phyloP scores from a whole-genome alignment of 225 moss, liverwort and hornwort genomes.

The Anthoceros angustus region DNA sequence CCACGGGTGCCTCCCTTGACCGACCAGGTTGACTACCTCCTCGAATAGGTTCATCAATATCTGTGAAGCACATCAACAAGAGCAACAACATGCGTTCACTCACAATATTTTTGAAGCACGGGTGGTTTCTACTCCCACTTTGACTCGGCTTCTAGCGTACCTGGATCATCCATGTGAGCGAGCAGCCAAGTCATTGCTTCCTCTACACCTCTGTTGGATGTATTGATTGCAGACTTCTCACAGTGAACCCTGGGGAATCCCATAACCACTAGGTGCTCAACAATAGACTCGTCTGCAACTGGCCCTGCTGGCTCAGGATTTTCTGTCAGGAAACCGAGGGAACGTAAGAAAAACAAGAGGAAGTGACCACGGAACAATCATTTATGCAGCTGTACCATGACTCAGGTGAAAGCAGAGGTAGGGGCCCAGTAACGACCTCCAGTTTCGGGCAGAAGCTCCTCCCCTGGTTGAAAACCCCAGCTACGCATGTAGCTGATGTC shows the following conservation, averaged over 20 bases:
- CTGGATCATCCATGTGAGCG: slow-evolving; percentile 87
- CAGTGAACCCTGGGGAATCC: slow-evolving; percentile 74
- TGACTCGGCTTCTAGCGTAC: slow-evolving; percentile 14
- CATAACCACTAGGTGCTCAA: slow-evolving; percentile 66
- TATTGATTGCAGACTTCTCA: slow-evolving; percentile 80
- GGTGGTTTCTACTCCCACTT: too few relatives aligned
- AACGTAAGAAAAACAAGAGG: neutral
- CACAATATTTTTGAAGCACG: neutral
- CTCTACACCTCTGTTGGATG: slow-evolving; percentile 73
- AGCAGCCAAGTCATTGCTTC: slow-evolving; percentile 99
- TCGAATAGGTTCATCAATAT: slow-evolving; percentile 59
- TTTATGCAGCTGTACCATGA: too few relatives aligned
- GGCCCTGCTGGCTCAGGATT: slow-evolving; percentile 34
- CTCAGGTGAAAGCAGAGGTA: neutral
- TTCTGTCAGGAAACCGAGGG: slow-evolving; percentile 21
- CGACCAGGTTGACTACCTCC: slow-evolving; percentile 16
- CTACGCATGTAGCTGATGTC: slow-evolving; percentile 79
- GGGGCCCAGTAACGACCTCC: slow-evolving; percentile 25
- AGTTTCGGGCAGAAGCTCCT: slow-evolving; percentile 69
- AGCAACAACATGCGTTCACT: neutral
- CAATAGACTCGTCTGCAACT: slow-evolving; percentile 68
- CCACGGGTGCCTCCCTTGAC: slow-evolving; percentile 24
- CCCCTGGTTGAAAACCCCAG: slow-evolving; percentile 67
- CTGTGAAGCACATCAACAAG: slow-evolving; percentile 14
- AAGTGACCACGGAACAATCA: neutral